Evolutionary conservation across 306 rosid genomes (phyloP), one percentile per base, ranked within the genome.

Genomic region (Rubus idaeus): DNA sequence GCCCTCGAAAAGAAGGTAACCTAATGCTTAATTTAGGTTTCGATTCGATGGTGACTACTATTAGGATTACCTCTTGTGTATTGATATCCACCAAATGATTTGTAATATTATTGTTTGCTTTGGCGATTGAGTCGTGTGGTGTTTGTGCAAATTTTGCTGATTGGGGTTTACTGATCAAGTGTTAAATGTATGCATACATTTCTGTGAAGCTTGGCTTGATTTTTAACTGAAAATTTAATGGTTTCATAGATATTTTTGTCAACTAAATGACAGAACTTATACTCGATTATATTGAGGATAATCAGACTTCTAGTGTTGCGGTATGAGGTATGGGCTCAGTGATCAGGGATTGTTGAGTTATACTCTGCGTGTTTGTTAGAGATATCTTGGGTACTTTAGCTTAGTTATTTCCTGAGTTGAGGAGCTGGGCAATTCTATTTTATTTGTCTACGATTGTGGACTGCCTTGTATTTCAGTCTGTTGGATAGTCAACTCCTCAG

Each of bases 1-100:
- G 82, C 64, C 2, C 52, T 80, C 41, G 91, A 85, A 64, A 88
- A 81, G 82, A 87, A 85, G 89, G 91, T 86, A 21, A 62, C 62
- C 44, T 75, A 18, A 47, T 9, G 57, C 49, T 30, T 26, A 12
- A 23, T 23, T 58, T 9, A 5, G 49, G 30, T 37, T 18, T 37
- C 37, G 35, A 52, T 71, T 71, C 8, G 53, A 44, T 26, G 8
- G 14, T 12, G 1, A 26, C 17, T 23, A 11, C 13, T 23, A 11
- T 23, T 23, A 23, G 65, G 26, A 23, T 23, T 23, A 23, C 0
- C 23, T 58, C 14, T 57, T 23, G 21, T 21, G 1, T 52, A 3
- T 7, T 47, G n/a, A n/a, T n/a, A n/a, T n/a, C n/a, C n/a, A n/a
- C n/a, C n/a, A n/a, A n/a, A n/a, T n/a, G n/a, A n/a, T n/a, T n/a